These are phyloP conservation scores for Suillus fuscotomentosus DNA, from an alignment of 768 basidiomycete species.

Conservation along the genomic window DNA sequence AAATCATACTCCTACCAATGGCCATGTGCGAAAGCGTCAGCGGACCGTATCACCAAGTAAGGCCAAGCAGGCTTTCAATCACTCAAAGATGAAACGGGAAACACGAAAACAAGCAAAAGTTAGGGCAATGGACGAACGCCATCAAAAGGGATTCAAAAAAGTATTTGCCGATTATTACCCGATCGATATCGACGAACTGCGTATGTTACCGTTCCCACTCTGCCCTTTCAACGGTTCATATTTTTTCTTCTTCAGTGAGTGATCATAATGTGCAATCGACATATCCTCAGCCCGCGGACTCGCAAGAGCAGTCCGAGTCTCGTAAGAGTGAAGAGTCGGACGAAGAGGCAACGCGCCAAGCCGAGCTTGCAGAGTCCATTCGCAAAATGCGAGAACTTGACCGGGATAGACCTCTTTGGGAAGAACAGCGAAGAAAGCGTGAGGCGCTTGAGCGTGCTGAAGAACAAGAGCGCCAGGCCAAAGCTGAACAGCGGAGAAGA, in stretches of 20 bases:
- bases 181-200: slow-evolving; percentile 34
- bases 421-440: slow-evolving; percentile 48
- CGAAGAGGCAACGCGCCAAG: slow-evolving; percentile 38
- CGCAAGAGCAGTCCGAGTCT: neutral
- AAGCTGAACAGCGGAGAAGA: slow-evolving; percentile 31
- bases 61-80: slow-evolving; percentile 36
- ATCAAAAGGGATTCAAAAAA: slow-evolving; percentile 37
- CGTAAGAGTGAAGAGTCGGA: slow-evolving; percentile 15
- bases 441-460: slow-evolving; percentile 41
- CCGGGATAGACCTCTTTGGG: slow-evolving; percentile 60
- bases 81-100: slow-evolving; percentile 39
- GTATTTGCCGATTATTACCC: slow-evolving; percentile 20
- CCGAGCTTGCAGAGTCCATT: slow-evolving; percentile 59
- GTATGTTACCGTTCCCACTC: neutral
- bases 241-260: neutral
- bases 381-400: slow-evolving; percentile 70
- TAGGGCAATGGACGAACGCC: slow-evolving; percentile 36
- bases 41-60: slow-evolving; percentile 48
- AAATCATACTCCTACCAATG: slow-evolving; percentile 30
- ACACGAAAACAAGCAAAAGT: slow-evolving; percentile 41
- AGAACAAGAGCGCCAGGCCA: slow-evolving; percentile 37
- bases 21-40: slow-evolving; percentile 41
- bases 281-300: slow-evolving; percentile 3
- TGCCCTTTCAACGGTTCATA: neutral
- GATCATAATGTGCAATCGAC: neutral